Conservation (phyloP, 139 green algal species). For the Chlamydomonas schloesseri region DNA sequence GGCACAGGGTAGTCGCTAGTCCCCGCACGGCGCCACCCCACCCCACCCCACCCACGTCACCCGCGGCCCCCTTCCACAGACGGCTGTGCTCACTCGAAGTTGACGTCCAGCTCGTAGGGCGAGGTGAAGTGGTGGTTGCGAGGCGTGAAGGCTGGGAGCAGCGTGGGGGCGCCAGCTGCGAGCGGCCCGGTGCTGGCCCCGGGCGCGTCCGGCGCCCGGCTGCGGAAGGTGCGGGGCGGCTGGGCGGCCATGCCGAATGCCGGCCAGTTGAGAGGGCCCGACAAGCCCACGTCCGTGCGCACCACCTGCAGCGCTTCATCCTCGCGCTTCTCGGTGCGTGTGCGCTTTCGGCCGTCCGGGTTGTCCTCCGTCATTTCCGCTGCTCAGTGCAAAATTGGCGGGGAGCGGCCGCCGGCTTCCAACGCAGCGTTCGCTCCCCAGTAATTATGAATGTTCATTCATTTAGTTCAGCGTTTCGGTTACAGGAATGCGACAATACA, state of each 20-base stretch:
- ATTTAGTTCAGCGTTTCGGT: too few species aligned
- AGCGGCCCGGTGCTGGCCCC: neutral
- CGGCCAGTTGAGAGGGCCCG: conserved; percentile 16
- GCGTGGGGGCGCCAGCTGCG: neutral
- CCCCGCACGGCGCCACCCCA: too few species aligned
- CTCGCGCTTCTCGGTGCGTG: neutral
- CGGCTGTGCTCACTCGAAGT: neutral
- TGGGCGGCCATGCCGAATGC: neutral
- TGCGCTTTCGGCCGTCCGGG: too few species aligned
- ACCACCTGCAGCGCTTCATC: neutral
- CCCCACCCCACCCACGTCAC: too few species aligned
- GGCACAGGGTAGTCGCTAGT: too few species aligned
- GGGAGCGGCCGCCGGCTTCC: too few species aligned
- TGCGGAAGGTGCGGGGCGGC: neutral
- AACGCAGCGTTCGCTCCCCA: too few species aligned
- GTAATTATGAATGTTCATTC: too few species aligned
- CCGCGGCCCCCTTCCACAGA: too few species aligned
- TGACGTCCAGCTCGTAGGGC: neutral
- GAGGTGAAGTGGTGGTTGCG: conserved; percentile 15
- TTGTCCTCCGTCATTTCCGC: too few species aligned
- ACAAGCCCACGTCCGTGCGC: neutral
- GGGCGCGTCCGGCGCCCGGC: neutral
- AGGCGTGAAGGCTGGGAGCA: conserved; percentile 24
- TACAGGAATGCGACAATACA: too few species aligned
- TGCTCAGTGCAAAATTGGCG: too few species aligned